A percentile compares a stretch with the other conserved stretches of the same genome.
Evolutionary conservation across 1,139 yeast genomes (phyloP).

Genomic region (Pneumocystis carinii): DNA sequence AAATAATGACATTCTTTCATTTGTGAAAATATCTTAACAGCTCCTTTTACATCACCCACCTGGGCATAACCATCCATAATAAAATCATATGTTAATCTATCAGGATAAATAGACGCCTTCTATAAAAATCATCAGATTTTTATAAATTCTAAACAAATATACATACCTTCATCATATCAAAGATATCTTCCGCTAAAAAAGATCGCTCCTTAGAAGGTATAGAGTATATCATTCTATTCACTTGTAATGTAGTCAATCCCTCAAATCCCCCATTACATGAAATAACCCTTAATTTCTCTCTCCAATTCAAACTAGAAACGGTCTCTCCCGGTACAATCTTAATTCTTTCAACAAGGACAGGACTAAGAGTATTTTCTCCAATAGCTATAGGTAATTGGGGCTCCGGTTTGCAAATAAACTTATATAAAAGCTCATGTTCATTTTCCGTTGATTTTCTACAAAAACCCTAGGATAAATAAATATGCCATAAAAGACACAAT

Average conservation of each 20-base stretch:
- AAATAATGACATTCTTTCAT: not conserved
- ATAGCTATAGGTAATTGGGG: not conserved
- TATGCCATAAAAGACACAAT: not conserved
- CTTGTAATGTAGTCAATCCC: constrained; percentile 1
- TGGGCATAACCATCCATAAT: constrained; percentile 10
- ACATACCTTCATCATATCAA: not conserved
- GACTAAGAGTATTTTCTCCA: not conserved
- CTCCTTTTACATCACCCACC: constrained; percentile 2
- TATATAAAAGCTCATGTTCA: not conserved
- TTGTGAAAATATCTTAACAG: constrained; percentile 4
- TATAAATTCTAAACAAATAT: not conserved
- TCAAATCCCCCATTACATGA: not conserved
- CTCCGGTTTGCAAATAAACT: not conserved
- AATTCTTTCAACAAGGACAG: not conserved
- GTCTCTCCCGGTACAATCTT: no score
- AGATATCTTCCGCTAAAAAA: not conserved
- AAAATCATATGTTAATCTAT: constrained; percentile 8
- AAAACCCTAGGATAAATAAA: not conserved
- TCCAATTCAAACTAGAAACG: no score
- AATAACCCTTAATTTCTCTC: no score
- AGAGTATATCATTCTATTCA: constrained; percentile 2
- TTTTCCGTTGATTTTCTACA: not conserved
- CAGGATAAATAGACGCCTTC: constrained; percentile 1
- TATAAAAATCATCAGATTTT: not conserved
- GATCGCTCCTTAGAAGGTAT: constrained; percentile 6